These are phyloP conservation scores for Arthrobotrys sinensis DNA, from an alignment of 2,329 filamentous ascomycete genomes.

Conservation along the genomic window DNA sequence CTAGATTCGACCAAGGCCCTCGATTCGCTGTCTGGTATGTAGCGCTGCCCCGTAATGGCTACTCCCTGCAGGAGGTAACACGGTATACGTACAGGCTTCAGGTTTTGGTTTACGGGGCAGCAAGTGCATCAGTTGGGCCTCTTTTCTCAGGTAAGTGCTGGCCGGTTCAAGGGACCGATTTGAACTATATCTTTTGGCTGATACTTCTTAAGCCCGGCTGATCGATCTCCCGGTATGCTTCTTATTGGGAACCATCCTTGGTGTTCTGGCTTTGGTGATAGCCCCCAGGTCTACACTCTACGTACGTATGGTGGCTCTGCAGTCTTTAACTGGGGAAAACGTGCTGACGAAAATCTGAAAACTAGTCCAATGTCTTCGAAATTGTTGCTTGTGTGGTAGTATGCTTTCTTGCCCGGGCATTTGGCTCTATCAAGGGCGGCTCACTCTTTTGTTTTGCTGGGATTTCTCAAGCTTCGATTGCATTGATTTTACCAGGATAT, in stretches of 20 bases:
- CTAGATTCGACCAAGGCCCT: slow-evolving; percentile 41
- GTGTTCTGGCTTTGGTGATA: slow-evolving; percentile 80
- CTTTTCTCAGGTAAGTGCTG: slow-evolving; percentile 76
- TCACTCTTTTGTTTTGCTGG: slow-evolving; percentile 80
- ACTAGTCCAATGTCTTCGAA: slow-evolving; percentile 76
- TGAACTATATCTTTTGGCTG: background rate
- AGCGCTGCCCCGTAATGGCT: background rate
- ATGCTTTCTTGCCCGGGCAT: slow-evolving; percentile 78
- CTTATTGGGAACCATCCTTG: slow-evolving; percentile 80
- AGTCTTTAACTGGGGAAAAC: slow-evolving; percentile 34
- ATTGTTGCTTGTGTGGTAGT: slow-evolving; percentile 77
- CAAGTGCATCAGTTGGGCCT: slow-evolving; percentile 81
- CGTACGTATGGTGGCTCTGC: slow-evolving; percentile 70
- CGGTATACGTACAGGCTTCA: slow-evolving; percentile 63
- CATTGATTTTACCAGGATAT: slow-evolving; percentile 80
- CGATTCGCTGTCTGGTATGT: slow-evolving; percentile 52
- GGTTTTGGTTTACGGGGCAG: slow-evolving; percentile 81
- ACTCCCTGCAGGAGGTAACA: background rate
- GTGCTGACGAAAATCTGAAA: background rate
- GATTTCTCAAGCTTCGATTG: slow-evolving; percentile 80
- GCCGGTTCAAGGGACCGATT: background rate
- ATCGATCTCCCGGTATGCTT: slow-evolving; percentile 86
- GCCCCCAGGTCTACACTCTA: slow-evolving; percentile 82
- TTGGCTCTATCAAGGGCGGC: slow-evolving; percentile 76
- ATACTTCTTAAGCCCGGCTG: slow-evolving; percentile 73